A percentile compares a stretch with the other conserved stretches of the same genome.
Evolutionary conservation across 257 asterid species (phyloP).

Genomic region (Lycium barbarum): DNA sequence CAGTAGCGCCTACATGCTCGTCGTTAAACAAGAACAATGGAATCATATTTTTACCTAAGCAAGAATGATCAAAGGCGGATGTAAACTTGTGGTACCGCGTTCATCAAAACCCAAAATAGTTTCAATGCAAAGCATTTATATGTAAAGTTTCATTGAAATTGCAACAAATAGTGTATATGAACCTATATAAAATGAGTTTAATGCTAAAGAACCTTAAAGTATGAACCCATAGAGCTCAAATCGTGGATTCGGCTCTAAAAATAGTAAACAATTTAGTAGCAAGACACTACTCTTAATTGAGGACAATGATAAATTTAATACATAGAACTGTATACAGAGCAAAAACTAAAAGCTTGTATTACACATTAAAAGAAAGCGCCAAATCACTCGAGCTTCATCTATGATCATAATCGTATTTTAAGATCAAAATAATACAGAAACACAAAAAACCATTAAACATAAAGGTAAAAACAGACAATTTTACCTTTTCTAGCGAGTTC

Average conservation of each 20-base stretch:
- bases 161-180: neutral
- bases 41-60: too few relatives aligned
- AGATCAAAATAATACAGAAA: neutral
- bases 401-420: neutral
- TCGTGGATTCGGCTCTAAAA: too few relatives aligned
- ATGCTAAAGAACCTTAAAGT: too few relatives aligned
- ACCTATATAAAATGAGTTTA: too few relatives aligned
- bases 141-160: neutral
- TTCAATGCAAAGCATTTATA: neutral
- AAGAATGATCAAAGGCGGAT: neutral
- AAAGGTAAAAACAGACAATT: neutral
- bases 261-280: neutral
- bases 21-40: neutral
- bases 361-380: neutral
- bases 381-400: neutral
- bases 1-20: neutral
- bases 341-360: neutral
- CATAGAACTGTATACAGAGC: neutral
- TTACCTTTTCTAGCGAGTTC: slow-evolving; percentile 84
- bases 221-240: too few relatives aligned
- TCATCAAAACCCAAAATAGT: too few relatives aligned
- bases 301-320: neutral
- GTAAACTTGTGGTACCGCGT: neutral
- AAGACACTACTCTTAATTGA: too few relatives aligned
- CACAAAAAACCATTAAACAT: neutral